Base-by-base conservation (phyloP, 257 asterid genomes). In the Ilex asprella region DNA sequence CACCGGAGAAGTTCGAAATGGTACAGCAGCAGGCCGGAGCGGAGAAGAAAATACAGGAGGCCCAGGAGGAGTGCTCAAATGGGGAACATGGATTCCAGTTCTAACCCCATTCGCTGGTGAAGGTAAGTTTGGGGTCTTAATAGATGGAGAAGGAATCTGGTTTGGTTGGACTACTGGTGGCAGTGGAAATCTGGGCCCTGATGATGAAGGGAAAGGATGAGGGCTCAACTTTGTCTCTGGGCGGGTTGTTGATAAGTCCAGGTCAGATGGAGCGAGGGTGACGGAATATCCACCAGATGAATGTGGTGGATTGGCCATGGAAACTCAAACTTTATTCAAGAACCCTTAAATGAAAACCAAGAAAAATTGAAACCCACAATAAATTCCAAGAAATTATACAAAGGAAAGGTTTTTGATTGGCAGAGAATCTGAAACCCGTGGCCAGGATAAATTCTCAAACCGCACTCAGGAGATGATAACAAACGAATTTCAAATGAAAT, bases 31-130 rank as follows among this genome's bases (percentile, higher is more conserved):
- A 30, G 97, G 99, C 78, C 87, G 89, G 16, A 89, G 94, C 0
- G 97, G 99, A 1, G 97, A 86, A 3, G 97, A 89, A 68, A 92
- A 92, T 29, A 89, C 80, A 13, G 99, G 99, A 62, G 99, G 99
- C 12, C 97, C 97, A 39, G 96, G 97, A n/a, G 99, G 99, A 46
- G 96, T 92, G 84, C 95, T 89, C 78, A 89, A 64, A 49, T 72
- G 93, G 59, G 95, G 91, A 67, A 72, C 72, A 29, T 89, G 85
- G 60, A 80, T 85, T 8, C 87, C 78, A 39, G 81, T 67, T 61
- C 84, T 79, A 59, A 88, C 70, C 44, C 88, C 94, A 81, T 81
- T 83, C 7, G 78, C 75, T 0, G 91, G 88, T 43, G 91, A 81
- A 41, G 79, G 87, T 60, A 81, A 61, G 71, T 72, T 78, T 47